Evolutionary conservation across 129 eudicot species (phyloP), one percentile per base, ranked within the genome.

Genomic region (Centaurea solstitialis): DNA sequence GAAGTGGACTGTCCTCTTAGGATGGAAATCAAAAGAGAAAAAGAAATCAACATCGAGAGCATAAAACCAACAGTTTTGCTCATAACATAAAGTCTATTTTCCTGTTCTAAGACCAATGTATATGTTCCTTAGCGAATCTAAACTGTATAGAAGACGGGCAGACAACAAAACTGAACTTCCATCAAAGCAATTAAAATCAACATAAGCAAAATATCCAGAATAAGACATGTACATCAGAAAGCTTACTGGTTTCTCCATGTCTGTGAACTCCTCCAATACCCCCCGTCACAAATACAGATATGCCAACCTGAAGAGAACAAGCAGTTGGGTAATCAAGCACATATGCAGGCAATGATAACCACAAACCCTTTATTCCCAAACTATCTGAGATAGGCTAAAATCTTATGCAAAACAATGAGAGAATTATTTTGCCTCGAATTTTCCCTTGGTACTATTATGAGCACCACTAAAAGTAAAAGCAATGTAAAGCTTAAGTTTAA

Each of bases 221-320:
- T 61, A 37, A 11, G 62, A 76, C 0, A 3, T 22, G 61, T 57
- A 20, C 24, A 76, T 22, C 73, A 72, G 15, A 35, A 75, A 78
- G 75, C 94, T 80, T 84, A 96, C 99, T 84, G 75, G 75, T 90
- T 88, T 96, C 98, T 64, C 98, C 99, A 84, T 93, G 83, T 82
- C 89, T 88, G 81, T 96, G 99, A 59, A 96, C 99, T 79, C 99
- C 99, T 76, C 99, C 98, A 45, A 93, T 89, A 67, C 98, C 99
- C 57, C 98, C 98, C 38, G 98, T 93, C 72, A 88, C 98, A 91
- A 96, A 96, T 79, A 93, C 81, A 75, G 92, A 87, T 76, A 96
- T 96, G 79, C 99, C 99, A 88, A 90, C 99, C 97, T 95, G 87
- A 74, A 85, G 28, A 78, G 43, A 43, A 12, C 4, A 18, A 50